Conservation (phyloP, 805 yeast species). For the Candida xyloterini region DNA sequence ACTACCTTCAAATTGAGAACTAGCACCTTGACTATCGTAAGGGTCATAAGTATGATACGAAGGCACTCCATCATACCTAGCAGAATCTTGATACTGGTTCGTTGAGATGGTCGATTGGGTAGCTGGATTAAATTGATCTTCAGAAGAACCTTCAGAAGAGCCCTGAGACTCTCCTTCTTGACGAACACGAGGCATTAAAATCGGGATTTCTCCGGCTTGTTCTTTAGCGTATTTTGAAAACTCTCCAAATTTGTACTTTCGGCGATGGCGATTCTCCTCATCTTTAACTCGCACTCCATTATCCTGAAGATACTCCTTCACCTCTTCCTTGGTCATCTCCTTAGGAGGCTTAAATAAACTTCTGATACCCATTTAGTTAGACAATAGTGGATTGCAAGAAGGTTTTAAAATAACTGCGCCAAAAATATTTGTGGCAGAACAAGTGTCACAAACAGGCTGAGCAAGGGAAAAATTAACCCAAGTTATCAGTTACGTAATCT, state of each 20-base stretch:
- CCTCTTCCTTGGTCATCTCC: slow-evolving; percentile 42
- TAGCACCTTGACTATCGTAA: slow-evolving; percentile 18
- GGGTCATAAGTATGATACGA: slow-evolving; percentile 26
- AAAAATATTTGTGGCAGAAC: slow-evolving; percentile 3
- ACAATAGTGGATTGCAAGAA: not conserved
- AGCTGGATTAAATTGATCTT: slow-evolving; percentile 22
- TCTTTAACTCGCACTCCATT: slow-evolving; percentile 42
- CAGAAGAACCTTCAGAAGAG: slow-evolving; percentile 15
- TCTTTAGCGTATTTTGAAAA: slow-evolving; percentile 47
- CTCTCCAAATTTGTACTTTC: slow-evolving; percentile 45
- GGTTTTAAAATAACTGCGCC: slow-evolving; percentile 5
- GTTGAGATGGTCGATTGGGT: slow-evolving; percentile 23
- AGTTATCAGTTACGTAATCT: not conserved
- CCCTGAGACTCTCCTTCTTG: slow-evolving; percentile 12
- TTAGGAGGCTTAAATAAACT: slow-evolving; percentile 48
- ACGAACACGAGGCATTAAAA: slow-evolving; percentile 25
- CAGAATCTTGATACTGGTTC: slow-evolving; percentile 2
- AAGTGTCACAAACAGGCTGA: slow-evolving; percentile 6
- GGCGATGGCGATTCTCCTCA: slow-evolving; percentile 24
- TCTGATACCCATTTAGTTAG: slow-evolving; percentile 43
- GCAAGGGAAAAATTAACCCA: not conserved
- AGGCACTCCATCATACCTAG: slow-evolving; percentile 15
- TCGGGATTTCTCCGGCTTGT: slow-evolving; percentile 21
- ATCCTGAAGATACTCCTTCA: slow-evolving; percentile 40
- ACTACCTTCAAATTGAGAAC: not conserved